Conservation (phyloP, 306 rosid genomes). For the Castanea crenata region DNA sequence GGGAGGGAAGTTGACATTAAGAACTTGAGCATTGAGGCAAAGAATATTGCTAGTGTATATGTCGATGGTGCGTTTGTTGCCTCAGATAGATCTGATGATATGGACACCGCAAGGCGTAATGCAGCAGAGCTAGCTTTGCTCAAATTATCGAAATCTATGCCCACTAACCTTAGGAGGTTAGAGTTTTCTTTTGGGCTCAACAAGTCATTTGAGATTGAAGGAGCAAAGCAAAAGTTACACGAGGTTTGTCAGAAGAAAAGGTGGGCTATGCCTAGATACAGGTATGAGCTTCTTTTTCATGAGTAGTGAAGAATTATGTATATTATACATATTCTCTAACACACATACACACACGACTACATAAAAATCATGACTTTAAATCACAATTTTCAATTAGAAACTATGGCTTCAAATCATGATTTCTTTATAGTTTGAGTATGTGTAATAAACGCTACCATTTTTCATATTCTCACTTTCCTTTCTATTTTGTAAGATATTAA, state of each 20-base stretch:
- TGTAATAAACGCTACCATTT: not conserved
- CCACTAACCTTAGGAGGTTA: not conserved
- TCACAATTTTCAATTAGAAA: no score
- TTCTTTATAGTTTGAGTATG: no score
- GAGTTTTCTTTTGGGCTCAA: not conserved
- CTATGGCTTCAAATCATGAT: no score
- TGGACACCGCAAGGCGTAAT: constrained; percentile 53
- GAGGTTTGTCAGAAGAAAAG: constrained; percentile 51
- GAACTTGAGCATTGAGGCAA: constrained; percentile 29
- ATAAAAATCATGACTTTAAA: not conserved
- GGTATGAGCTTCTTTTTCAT: constrained; percentile 30
- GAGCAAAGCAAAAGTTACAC: constrained; percentile 51
- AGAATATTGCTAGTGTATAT: constrained; percentile 25
- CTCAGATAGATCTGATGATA: constrained; percentile 56
- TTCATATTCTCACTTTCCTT: not conserved
- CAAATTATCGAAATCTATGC: constrained; percentile 24
- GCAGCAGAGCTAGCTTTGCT: constrained; percentile 64
- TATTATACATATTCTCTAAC: no score
- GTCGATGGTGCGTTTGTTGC: constrained; percentile 27
- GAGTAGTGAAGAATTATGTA: not conserved
- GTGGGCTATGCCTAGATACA: constrained; percentile 58
- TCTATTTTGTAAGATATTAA: not conserved
- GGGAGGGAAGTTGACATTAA: constrained; percentile 53
- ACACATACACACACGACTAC: no score
- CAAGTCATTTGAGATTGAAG: constrained; percentile 10